Evolutionary conservation across 1,284 basidiomycete species (phyloP), one percentile per base, ranked within the genome.

Genomic region (Tausonia pullulans): DNA sequence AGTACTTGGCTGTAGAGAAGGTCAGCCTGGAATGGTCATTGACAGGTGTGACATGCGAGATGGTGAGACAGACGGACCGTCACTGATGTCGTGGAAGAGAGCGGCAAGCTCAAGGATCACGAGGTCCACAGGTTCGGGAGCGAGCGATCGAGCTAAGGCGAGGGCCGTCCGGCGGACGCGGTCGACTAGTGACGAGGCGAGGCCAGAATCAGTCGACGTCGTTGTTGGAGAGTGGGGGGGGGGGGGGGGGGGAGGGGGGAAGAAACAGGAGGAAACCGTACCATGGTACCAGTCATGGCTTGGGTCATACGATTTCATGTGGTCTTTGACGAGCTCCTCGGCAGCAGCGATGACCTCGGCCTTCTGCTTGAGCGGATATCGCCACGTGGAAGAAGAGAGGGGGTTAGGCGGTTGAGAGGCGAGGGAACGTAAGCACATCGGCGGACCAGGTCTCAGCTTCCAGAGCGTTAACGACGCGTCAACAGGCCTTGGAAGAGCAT

Each of bases 281-380:
- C 90, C 90, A 72, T 96, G 93, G 68, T 85, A 86, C 70, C 81
- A 85, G 76, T 96, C 92, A 74, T 96, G 93, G 14, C 88, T 91
- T 0, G 90, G 87, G 73, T 95, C 93, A 73, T 92, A 92, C 69
- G 82, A 79, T 3, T 84, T 81, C 90, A 93, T 92, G 1, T 84
- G 84, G 52, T 83, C 78, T 60, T 81, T 74, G 83, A 91, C 90
- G 55, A 90, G 79, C 63, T 79, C 78, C 72, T 90, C 87, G 0
- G 87, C 86, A 4, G 78, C 81, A 1, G 77, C 70, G 56, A 90
- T 76, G 14, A 83, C 76, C 5, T 75, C 76, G 10, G 72, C 72
- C 56, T 44, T 27, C 27, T 27, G 27, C 27, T 27, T 27, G 27
- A 27, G 27, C 27, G 27, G 27, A 27, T 27, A 27, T 27, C 27